phyloP scores from a whole-genome alignment of 140 eudicot genomes.

The Bidens hawaiensis region DNA sequence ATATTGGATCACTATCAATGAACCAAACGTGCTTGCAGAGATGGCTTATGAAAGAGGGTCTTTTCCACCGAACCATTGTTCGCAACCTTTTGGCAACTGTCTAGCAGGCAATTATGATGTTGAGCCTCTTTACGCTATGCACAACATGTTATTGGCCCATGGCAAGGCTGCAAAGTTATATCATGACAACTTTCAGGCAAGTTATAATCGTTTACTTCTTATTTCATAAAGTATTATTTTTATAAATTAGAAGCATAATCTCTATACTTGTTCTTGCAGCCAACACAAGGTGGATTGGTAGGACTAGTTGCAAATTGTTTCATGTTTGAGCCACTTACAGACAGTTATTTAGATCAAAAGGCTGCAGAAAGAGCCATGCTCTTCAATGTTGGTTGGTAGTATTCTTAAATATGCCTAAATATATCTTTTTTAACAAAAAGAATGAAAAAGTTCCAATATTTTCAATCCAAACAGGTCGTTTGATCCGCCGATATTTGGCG shows the following conservation, averaged over 20 bases:
- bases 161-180: slow-evolving; percentile 65
- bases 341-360: slow-evolving; percentile 38
- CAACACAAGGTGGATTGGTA: slow-evolving; percentile 49
- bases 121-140: slow-evolving; percentile 62
- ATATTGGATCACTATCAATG: slow-evolving; percentile 64
- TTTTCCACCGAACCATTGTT: slow-evolving; percentile 64
- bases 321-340: slow-evolving; percentile 56
- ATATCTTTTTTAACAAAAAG: neutral
- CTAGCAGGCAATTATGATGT: slow-evolving; percentile 54
- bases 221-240: neutral
- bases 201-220: neutral
- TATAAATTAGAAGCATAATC: neutral
- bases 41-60: slow-evolving; percentile 33
- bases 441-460: neutral
- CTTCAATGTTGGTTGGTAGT: slow-evolving; percentile 66
- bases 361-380: slow-evolving; percentile 61
- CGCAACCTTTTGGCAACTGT: slow-evolving; percentile 70
- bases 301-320: slow-evolving; percentile 40
- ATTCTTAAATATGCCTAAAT: neutral
- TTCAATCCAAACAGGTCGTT: slow-evolving; percentile 41
- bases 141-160: slow-evolving; percentile 68
- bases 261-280: slow-evolving; percentile 31
- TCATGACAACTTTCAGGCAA: slow-evolving; percentile 54
- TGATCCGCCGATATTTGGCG: slow-evolving; percentile 74
- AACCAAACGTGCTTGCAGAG: slow-evolving; percentile 47